These are phyloP conservation scores for Aspergillus puulaauensis DNA, from an alignment of 2,329 filamentous ascomycete species.

Conservation along the genomic window DNA sequence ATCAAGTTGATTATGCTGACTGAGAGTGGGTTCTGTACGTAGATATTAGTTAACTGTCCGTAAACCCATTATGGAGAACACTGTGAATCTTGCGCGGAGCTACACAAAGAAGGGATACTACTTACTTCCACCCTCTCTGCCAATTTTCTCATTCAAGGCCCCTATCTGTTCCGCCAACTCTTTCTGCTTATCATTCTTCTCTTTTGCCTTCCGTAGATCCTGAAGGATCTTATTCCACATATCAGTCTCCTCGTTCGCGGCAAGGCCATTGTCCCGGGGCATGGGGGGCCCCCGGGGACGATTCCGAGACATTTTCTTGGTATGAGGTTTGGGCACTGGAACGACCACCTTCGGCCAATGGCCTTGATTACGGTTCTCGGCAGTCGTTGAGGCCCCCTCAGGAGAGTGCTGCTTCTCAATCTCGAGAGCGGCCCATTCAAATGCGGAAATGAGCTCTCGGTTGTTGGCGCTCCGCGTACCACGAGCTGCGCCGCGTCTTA, in stretches of 20 bases:
- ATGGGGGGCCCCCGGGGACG: conserved; percentile 38
- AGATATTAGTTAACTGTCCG: conserved; percentile 13
- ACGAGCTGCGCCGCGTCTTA: conserved; percentile 23
- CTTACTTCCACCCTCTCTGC: conserved; percentile 43
- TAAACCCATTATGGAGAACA: not conserved
- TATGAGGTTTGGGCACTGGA: conserved; percentile 2
- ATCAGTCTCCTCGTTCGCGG: conserved; percentile 45
- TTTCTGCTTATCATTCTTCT: conserved; percentile 45
- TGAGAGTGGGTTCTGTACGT: conserved; percentile 34
- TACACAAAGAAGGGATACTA: conserved; percentile 13
- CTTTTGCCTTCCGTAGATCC: conserved; percentile 43
- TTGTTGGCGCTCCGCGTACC: conserved; percentile 23
- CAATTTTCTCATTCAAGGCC: conserved; percentile 45
- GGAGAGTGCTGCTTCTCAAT: conserved; percentile 18
- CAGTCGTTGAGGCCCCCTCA: conserved; percentile 3
- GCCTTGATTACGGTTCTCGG: conserved; percentile 11
- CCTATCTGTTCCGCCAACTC: conserved; percentile 41
- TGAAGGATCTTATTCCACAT: conserved; percentile 47
- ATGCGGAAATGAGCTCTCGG: conserved; percentile 21
- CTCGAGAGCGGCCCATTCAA: conserved; percentile 29
- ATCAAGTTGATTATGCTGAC: conserved; percentile 46
- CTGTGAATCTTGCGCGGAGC: not conserved
- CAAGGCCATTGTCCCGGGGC: conserved; percentile 43
- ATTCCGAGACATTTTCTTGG: conserved; percentile 41
- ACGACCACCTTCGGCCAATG: conserved; percentile 4